These are phyloP conservation scores for Begonia peltatifolia DNA, from an alignment of 306 rosid genomes.

Conservation along the genomic window DNA sequence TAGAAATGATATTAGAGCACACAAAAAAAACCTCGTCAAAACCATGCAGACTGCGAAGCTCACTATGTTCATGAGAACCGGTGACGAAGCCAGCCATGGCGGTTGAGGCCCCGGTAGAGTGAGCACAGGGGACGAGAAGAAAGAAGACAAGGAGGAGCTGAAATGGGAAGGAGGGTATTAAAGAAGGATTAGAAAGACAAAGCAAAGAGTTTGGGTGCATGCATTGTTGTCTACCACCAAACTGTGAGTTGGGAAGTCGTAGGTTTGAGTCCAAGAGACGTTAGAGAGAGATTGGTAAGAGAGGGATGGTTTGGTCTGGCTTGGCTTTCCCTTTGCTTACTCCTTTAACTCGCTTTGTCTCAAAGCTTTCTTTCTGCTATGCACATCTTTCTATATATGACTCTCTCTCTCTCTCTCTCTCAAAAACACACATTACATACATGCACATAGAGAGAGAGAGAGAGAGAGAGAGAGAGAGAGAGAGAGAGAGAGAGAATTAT, in stretches of 20 bases:
- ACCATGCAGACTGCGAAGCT: no score
- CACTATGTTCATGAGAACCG: slow-evolving; percentile 33
- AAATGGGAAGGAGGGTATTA: slow-evolving; percentile 19
- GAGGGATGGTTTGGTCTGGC: slow-evolving; percentile 14
- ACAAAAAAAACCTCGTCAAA: slow-evolving; percentile 25
- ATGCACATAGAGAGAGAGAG: no score
- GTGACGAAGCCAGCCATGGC: slow-evolving; percentile 72
- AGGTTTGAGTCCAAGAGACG: slow-evolving; percentile 61
- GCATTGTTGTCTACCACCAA: slow-evolving; percentile 28
- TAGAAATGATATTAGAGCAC: background rate
- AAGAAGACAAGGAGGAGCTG: slow-evolving; percentile 11
- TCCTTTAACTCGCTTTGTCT: slow-evolving; percentile 30
- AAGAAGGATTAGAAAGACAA: slow-evolving; percentile 23
- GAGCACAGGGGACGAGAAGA: slow-evolving; percentile 8
- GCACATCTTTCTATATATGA: no score
- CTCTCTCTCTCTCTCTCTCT: background rate
- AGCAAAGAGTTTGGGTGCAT: slow-evolving; percentile 12
- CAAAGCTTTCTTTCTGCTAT: slow-evolving; percentile 20
- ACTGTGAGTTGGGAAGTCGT: slow-evolving; percentile 82
- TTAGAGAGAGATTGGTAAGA: slow-evolving; percentile 15
- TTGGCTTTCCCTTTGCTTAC: slow-evolving; percentile 18
- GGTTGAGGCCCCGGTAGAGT: slow-evolving; percentile 36
- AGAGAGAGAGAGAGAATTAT: no score
- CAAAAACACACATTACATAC: no score
- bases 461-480: no score